phyloP scores from a whole-genome alignment of 305 asterid genomes.

The Andrographis paniculata region DNA sequence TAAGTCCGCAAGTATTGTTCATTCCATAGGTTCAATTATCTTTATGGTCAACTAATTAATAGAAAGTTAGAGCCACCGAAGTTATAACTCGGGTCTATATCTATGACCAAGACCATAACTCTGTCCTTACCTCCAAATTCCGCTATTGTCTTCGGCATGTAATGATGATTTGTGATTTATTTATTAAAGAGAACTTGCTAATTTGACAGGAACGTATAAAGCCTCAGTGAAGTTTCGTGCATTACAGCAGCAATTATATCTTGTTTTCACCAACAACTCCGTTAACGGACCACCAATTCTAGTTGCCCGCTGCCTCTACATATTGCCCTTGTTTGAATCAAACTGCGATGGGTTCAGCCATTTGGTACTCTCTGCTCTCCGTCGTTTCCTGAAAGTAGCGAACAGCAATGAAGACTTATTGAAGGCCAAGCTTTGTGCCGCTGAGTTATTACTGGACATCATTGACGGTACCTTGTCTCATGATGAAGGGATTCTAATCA shows the following conservation, averaged over 20 bases:
- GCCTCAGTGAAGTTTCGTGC: slow-evolving; percentile 66
- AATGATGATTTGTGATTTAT: slow-evolving; percentile 12
- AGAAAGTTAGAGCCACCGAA: too few relatives aligned
- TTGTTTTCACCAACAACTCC: slow-evolving; percentile 46
- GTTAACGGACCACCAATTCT: slow-evolving; percentile 63
- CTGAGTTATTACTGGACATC: slow-evolving; percentile 50
- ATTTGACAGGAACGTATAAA: slow-evolving; percentile 63
- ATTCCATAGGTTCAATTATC: slow-evolving; percentile 1
- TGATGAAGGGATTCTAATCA: slow-evolving; percentile 53
- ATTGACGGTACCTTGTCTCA: slow-evolving; percentile 35
- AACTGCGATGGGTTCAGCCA: slow-evolving; percentile 71
- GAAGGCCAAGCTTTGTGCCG: slow-evolving; percentile 47
- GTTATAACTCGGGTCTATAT: too few relatives aligned
- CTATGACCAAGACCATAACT: too few relatives aligned
- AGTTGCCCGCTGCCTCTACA: slow-evolving; percentile 64
- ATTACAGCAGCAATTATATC: slow-evolving; percentile 60
- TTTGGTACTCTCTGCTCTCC: slow-evolving; percentile 66
- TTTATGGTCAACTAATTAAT: too few relatives aligned
- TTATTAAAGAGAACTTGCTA: slow-evolving; percentile 17
- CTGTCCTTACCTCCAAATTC: too few relatives aligned
- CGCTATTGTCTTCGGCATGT: background rate
- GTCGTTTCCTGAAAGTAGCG: slow-evolving; percentile 44
- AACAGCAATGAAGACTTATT: slow-evolving; percentile 33
- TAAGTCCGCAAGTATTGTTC: slow-evolving; percentile 4
- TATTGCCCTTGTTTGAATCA: slow-evolving; percentile 49